Evolutionary conservation across 2,329 filamentous ascomycete genomes (phyloP), one percentile per base, ranked within the genome.

Genomic region (Fusarium sarcochroum): DNA sequence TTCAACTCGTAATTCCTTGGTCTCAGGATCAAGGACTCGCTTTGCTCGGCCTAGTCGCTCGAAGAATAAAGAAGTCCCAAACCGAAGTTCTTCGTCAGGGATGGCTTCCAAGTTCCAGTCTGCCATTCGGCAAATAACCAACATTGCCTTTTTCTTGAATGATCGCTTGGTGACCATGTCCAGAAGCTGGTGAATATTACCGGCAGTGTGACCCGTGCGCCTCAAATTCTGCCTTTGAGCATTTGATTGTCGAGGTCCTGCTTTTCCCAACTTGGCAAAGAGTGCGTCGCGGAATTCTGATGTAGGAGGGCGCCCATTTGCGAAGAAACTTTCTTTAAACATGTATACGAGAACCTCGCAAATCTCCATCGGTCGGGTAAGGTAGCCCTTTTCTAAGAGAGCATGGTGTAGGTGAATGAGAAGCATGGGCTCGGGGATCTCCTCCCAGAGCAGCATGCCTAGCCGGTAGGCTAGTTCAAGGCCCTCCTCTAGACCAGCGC

Each of bases 341-440:
- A 74, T 7, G 2, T 45, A 46, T 38, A 76, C 38, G 1, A 82
- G 53, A 6, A 49, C 66, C 3, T 38, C 62, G 45, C 75, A 83
- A 6, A 84, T 38, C 2, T 72, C 76, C 2, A 82, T 52, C 2
- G 74, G 72, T 27, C 75, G 25, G 3, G 50, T 60, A n/a, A 85
- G 75, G 38, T 80, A 79, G 1, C 78, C 78, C 45, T 77, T 81
- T 45, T 81, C 68, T 0, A 83, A 76, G 4, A 85, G 77, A 79
- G 84, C 82, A 69, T 85, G 84, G 73, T 86, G 79, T 7, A 86
- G 71, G 61, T 86, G 84, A 1, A 85, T 57, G 6, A 82, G 44
- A 21, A 80, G 63, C 1, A 80, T 70, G 2, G 80, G 74, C 42
- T 85, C 83, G 0, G 76, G 76, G 1, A 82, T 70, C 5, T 45